Evolutionary conservation across 495 filamentous ascomycete genomes (phyloP), one percentile per base, ranked within the genome.

Genomic region (Trichoderma gamsii): DNA sequence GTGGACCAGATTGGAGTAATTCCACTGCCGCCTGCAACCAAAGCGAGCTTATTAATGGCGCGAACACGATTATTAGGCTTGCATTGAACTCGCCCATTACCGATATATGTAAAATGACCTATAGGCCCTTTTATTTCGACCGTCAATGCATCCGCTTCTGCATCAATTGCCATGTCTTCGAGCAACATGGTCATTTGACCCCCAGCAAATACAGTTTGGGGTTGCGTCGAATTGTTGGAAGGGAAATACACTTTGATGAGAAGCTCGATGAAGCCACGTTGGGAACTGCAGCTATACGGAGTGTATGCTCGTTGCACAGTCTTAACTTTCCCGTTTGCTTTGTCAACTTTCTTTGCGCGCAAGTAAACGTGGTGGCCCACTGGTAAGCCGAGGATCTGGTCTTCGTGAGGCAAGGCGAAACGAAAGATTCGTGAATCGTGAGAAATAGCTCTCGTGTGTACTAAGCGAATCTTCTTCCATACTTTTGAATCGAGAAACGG

Each of bases 1-100:
- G 97, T 92, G 70, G 96, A 91, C 79, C 89, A 97, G 67, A 97
- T 90, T 1, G 94, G 94, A 51, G 94, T 98, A 72, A 98, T 91
- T 3, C 94, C 94, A 3, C 86, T 91, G 44, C 94, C 94, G 38
- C 85, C 94, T 70, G 91, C 95, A 64, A 98, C 90, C 94, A 98
- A 97, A 71, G 88, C 81, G 76, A 98, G 93, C 29, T 81, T 83
- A 51, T 82, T 82, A 1, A 97, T 86, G 2, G 70, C 76, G 16
- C 90, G 76, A 69, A 84, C 77, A 43, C 79, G 80, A 4, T 85
- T 87, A 46, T 85, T 84, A 44, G 97, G 78, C 0, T 81, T 71
- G 69, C 92, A 90, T 16, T n/a, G 35, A 1, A 41, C 21, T 11
- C 77, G 70, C 0, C 94, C 92, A 1, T 80, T 75, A 3, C 90